Percentiles rank a stretch among this genome's conserved stretches.
Evolutionary conservation across 1,284 basidiomycete species (phyloP).

Genomic region (Ustilago curta): DNA sequence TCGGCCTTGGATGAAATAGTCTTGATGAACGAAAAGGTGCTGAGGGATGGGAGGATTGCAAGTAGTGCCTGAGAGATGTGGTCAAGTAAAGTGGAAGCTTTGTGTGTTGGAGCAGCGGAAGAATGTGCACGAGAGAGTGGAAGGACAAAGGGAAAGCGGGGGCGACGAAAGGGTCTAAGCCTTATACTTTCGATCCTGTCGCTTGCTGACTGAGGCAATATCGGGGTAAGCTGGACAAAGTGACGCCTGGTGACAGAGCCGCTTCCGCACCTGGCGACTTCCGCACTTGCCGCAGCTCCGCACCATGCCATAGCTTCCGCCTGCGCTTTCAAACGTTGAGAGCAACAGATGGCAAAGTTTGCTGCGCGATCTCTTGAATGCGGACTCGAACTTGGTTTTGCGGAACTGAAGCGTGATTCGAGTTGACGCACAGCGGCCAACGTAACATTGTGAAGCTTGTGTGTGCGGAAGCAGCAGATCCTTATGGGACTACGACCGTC

Average conservation of each 20-base stretch:
- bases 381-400: too few relatives aligned
- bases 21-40: not conserved
- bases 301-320: not conserved
- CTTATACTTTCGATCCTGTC: constrained; percentile 10
- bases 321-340: not conserved
- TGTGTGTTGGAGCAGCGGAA: not conserved
- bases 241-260: not conserved
- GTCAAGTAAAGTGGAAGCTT: not conserved
- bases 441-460: too few relatives aligned
- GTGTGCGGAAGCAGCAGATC: too few relatives aligned
- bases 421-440: too few relatives aligned
- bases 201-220: not conserved
- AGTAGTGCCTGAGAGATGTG: not conserved
- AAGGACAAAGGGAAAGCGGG: not conserved
- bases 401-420: too few relatives aligned
- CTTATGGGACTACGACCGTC: too few relatives aligned
- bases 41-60: not conserved
- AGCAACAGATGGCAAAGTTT: too few relatives aligned
- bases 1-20: not conserved
- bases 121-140: not conserved
- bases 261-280: constrained; percentile 8
- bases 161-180: not conserved
- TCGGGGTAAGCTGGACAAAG: not conserved
- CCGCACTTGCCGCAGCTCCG: not conserved
- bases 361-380: too few relatives aligned